phyloP scores from a whole-genome alignment of 2,329 filamentous ascomycete species.

The Aspergillus aculeatinus region DNA sequence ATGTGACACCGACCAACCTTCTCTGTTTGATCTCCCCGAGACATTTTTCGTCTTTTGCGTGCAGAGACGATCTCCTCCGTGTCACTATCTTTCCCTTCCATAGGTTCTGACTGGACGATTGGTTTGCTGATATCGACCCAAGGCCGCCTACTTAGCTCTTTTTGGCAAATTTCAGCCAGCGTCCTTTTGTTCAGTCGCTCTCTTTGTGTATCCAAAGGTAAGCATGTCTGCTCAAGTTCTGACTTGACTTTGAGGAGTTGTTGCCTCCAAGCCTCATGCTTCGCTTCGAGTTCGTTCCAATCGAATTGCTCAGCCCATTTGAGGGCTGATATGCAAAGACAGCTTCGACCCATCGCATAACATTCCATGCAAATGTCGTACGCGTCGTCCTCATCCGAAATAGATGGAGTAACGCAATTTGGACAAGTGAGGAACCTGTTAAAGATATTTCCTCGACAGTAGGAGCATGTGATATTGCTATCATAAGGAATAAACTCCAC shows the following conservation, averaged over 20 bases:
- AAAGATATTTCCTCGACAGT: conserved; percentile 94
- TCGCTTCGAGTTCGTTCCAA: conserved; percentile 73
- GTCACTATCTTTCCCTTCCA: conserved; percentile 42
- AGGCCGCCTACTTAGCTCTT: conserved; percentile 75
- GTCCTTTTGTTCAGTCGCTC: conserved; percentile 70
- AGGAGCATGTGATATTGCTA: conserved; percentile 90
- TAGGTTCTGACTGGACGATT: conserved; percentile 23
- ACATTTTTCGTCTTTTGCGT: conserved; percentile 64
- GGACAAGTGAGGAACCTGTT: conserved; percentile 94
- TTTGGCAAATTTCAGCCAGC: conserved; percentile 89
- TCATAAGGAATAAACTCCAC: conserved; percentile 79
- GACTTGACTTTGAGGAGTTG: conserved; percentile 74
- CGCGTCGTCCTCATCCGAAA: conserved; percentile 72
- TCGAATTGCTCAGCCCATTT: conserved; percentile 92
- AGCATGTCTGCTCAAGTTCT: conserved; percentile 63
- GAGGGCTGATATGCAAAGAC: conserved; percentile 79
- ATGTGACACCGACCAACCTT: conserved; percentile 70
- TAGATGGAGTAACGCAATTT: conserved; percentile 68
- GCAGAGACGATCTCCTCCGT: conserved; percentile 60
- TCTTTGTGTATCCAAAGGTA: conserved; percentile 63
- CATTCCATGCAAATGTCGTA: conserved; percentile 99
- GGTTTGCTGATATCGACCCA: conserved; percentile 78
- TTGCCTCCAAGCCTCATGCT: conserved; percentile 79
- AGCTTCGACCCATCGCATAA: conserved; percentile 95
- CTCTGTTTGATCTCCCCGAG: conserved; percentile 48